A percentile compares a stretch with the other conserved stretches of the same genome.
Evolutionary conservation across 2,329 filamentous ascomycete species (phyloP).

Genomic region (Bipolaris zeicola): DNA sequence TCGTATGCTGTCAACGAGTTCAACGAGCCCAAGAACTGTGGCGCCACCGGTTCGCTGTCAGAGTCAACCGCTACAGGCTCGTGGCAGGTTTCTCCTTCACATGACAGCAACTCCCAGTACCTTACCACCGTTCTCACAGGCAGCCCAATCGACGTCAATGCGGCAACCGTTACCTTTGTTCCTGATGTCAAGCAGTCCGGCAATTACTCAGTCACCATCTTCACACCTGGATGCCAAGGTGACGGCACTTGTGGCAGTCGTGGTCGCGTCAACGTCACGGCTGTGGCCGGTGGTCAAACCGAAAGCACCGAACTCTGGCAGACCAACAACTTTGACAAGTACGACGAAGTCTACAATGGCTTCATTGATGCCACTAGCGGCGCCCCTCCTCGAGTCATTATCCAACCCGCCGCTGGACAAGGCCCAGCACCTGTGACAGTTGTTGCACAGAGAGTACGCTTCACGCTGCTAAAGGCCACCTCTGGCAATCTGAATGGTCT

Average conservation of each 20-base stretch:
- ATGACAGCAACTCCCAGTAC: constrained; percentile 75
- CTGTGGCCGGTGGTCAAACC: constrained; percentile 60
- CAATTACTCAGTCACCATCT: constrained; percentile 89
- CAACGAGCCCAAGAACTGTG: constrained; percentile 84
- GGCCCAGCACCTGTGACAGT: constrained; percentile 64
- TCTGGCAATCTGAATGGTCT: constrained; percentile 85
- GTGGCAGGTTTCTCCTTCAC: constrained; percentile 73
- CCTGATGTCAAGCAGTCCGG: constrained; percentile 88
- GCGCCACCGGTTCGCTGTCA: constrained; percentile 61
- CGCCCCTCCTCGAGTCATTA: constrained; percentile 81
- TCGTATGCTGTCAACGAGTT: constrained; percentile 84
- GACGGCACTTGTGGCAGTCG: constrained; percentile 77
- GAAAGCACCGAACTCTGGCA: constrained; percentile 73
- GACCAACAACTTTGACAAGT: constrained; percentile 96
- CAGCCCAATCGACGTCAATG: constrained; percentile 60
- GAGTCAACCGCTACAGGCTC: constrained; percentile 71
- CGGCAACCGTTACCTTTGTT: constrained; percentile 74
- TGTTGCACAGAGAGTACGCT: constrained; percentile 88
- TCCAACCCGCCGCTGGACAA: constrained; percentile 72
- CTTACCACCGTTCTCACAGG: constrained; percentile 69
- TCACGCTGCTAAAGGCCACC: constrained; percentile 73
- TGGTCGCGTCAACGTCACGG: constrained; percentile 82
- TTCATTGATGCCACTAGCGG: constrained; percentile 76
- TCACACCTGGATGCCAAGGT: constrained; percentile 86
- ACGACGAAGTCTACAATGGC: constrained; percentile 88